Evolutionary conservation across 352 stramenopile species (phyloP).

Genomic region (Phytophthora sp.): DNA sequence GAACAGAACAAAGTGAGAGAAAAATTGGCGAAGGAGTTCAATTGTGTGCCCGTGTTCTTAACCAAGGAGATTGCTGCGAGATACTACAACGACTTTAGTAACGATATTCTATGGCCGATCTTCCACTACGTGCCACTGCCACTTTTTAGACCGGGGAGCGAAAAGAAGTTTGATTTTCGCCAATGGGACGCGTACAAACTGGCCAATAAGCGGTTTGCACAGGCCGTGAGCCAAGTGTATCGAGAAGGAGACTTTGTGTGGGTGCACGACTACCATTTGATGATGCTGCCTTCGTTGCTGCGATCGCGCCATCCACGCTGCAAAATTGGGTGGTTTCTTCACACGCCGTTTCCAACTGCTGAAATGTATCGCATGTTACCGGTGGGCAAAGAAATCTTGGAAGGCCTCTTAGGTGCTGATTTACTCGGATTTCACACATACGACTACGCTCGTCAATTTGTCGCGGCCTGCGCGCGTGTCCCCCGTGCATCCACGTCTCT

Average conservation of each 20-base stretch:
- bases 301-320: constrained; percentile 71
- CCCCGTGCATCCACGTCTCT: constrained; percentile 75
- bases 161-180: constrained; percentile 93
- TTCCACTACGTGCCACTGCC: constrained; percentile 93
- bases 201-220: constrained; percentile 83
- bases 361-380: constrained; percentile 89
- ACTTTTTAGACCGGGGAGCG: constrained; percentile 84
- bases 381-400: constrained; percentile 77
- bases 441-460: constrained; percentile 87
- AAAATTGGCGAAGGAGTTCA: constrained; percentile 87
- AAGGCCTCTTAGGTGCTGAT: constrained; percentile 82
- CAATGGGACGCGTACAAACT: constrained; percentile 90
- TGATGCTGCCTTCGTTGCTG: constrained; percentile 84
- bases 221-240: constrained; percentile 82
- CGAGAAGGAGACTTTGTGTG: constrained; percentile 86
- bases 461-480: constrained; percentile 77
- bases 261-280: constrained; percentile 92
- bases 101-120: constrained; percentile 92
- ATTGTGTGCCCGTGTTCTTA: constrained; percentile 90
- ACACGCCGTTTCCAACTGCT: constrained; percentile 86
- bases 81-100: constrained; percentile 94
- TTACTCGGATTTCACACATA: constrained; percentile 89
- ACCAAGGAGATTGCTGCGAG: constrained; percentile 87
- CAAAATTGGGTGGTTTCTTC: constrained; percentile 89
- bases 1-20: constrained; percentile 84